Conservation (phyloP, 768 basidiomycete species). For the Mycena floridula region DNA sequence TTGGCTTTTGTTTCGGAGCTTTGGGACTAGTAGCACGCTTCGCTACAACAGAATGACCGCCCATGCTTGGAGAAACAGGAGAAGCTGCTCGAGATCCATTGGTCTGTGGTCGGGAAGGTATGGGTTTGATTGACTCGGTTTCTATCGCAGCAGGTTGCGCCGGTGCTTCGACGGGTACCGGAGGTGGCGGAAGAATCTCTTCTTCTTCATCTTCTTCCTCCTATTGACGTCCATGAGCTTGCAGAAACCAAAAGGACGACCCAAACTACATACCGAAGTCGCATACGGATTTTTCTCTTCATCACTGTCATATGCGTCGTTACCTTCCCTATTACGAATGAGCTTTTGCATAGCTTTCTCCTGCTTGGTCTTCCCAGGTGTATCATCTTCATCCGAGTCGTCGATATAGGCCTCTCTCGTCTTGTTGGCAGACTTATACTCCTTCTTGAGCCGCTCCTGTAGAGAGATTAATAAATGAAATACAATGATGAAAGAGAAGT, state of each 20-base stretch:
- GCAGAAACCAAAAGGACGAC: constrained; percentile 6
- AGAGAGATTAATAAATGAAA: constrained; percentile 7
- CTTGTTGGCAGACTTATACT: constrained; percentile 76
- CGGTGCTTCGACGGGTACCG: neutral
- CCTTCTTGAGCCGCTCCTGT: constrained; percentile 79
- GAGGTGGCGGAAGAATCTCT: constrained; percentile 24
- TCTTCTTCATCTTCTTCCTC: constrained; percentile 78
- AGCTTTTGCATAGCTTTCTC: constrained; percentile 83
- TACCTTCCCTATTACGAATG: constrained; percentile 78
- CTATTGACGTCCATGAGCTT: constrained; percentile 30
- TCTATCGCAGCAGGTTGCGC: constrained; percentile 20
- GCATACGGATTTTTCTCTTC: constrained; percentile 83
- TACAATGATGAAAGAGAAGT: neutral
- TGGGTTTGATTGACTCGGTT: neutral
- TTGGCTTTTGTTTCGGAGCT: constrained; percentile 48
- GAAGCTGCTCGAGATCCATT: constrained; percentile 53
- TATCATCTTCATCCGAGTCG: constrained; percentile 71
- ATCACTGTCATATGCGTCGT: constrained; percentile 74
- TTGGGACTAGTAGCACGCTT: constrained; percentile 85
- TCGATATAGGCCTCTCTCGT: constrained; percentile 62
- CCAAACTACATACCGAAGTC: constrained; percentile 49
- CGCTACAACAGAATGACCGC: constrained; percentile 76
- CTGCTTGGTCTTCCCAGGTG: constrained; percentile 53
- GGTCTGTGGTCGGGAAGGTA: neutral
- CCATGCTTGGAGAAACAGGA: constrained; percentile 48